Base-by-base conservation (phyloP, 2,329 filamentous ascomycete genomes). In the Coniochaeta sp. region DNA sequence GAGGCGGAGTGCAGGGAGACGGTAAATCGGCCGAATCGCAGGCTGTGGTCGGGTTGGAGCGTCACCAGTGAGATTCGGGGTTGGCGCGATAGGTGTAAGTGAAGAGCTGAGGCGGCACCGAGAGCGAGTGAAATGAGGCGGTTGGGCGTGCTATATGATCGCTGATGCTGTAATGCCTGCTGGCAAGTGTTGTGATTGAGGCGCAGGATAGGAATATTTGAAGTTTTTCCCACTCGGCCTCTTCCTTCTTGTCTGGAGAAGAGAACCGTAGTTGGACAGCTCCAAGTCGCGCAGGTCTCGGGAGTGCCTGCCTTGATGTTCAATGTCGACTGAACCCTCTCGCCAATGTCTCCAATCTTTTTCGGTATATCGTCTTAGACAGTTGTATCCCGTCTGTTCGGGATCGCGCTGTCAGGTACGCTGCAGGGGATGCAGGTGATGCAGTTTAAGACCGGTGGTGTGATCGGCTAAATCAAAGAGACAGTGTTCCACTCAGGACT, bases 1-100 rank as follows among this genome's bases (percentile, higher is more conserved):
- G 66, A 62, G 63, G 67, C 64, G 62, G 65, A 64, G 67, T 63
- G 65, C 66, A 67, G 66, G 62, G 61, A 64, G 60, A 65, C 62
- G 62, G 59, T 57, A 52, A 59, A 62, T 61, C 62, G 66, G 65
- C 64, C 66, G 66, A 66, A 64, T 69, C 60, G 65, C 62, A 62
- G 61, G n/a, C 22, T 31, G n/a, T 36, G 28, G 31, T 57, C 60
- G 64, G 63, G 61, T 60, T 40, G 38, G 17, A 40, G 16, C 38
- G 38, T 40, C 38, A 40, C 64, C 65, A 63, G 64, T 64, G 58
- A 64, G 62, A 55, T 56, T 58, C 57, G 56, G 58, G 19, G 55
- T 24, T 59, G 58, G 40, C 61, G 62, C 28, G 63, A 59, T 63
- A 62, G 58, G 61, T 62, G 12, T 22, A 9, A 58, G 60, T 61